Evolutionary conservation across 1,139 yeast genomes (phyloP).

Genomic region (Protomyces lactucae-debilis): DNA sequence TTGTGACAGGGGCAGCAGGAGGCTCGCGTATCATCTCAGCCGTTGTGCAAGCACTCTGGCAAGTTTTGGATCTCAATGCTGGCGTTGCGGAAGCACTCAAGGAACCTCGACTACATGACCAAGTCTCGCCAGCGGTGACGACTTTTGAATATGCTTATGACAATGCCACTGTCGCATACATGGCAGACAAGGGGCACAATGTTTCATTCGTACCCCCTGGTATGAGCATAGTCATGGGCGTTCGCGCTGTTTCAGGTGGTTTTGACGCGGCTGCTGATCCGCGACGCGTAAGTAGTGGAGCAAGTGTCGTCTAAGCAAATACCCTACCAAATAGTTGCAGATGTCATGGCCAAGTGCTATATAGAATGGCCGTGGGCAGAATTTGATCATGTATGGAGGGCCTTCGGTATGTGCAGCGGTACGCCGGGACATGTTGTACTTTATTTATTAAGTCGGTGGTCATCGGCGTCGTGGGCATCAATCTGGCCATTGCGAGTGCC

Average conservation of each 20-base stretch:
- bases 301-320: conserved; percentile 6
- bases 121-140: conserved; percentile 66
- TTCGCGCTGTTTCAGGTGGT: conserved; percentile 2
- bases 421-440: background rate
- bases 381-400: background rate
- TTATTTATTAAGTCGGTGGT: background rate
- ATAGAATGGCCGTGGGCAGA: background rate
- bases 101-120: conserved; percentile 83
- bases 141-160: conserved; percentile 53
- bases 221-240: conserved; percentile 19
- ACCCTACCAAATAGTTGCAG: background rate
- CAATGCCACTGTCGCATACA: conserved; percentile 7
- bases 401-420: background rate
- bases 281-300: conserved; percentile 19
- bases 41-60: conserved; percentile 69
- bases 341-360: background rate
- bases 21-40: conserved; percentile 87
- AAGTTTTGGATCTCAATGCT: conserved; percentile 55
- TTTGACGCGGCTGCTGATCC: conserved; percentile 22
- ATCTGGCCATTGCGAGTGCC: conserved; percentile 3
- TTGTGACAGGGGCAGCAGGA: conserved; percentile 89
- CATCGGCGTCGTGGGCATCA: conserved; percentile 3
- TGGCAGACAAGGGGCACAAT: conserved; percentile 16
- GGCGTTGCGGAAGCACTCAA: conserved; percentile 63
- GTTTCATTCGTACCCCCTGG: conserved; percentile 15